A percentile compares a stretch with the other conserved stretches of the same genome.
Evolutionary conservation across 768 basidiomycete genomes (phyloP).

Genomic region (Daedaleopsis sinensis): DNA sequence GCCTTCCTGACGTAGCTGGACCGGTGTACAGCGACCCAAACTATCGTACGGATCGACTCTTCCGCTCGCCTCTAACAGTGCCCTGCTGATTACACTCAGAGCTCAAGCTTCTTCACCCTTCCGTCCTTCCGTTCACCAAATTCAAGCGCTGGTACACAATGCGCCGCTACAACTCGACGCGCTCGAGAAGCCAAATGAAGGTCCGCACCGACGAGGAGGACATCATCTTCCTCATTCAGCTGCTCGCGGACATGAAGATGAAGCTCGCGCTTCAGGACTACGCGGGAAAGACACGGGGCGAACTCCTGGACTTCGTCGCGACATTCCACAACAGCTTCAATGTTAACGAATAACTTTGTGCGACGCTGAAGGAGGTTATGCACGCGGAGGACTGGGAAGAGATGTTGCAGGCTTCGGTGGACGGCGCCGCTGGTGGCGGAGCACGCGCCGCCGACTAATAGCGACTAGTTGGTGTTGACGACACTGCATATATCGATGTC

Average conservation of each 20-base stretch:
- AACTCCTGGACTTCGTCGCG: conserved; percentile 1
- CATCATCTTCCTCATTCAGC: not conserved
- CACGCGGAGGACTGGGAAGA: conserved; percentile 1
- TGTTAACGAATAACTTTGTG: not conserved
- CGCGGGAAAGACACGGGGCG: not conserved
- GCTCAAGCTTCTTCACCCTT: conserved; percentile 1
- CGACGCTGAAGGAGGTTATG: not conserved
- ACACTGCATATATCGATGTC: too few species aligned
- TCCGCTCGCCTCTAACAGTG: not conserved
- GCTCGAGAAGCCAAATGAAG: not conserved
- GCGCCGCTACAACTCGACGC: not conserved
- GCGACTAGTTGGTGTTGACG: too few species aligned
- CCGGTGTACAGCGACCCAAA: not conserved
- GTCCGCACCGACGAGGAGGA: not conserved
- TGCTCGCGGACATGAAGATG: not conserved
- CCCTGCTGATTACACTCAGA: not conserved
- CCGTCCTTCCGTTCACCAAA: conserved; percentile 4
- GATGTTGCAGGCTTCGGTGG: not conserved
- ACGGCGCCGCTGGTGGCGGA: not conserved
- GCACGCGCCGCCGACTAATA: not conserved
- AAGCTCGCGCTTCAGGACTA: not conserved
- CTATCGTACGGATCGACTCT: not conserved
- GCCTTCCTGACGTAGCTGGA: not conserved
- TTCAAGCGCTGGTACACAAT: conserved; percentile 1
- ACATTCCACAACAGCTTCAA: not conserved